Percentiles rank a stretch among this genome's conserved stretches.
These are phyloP conservation scores for Furcasterigmium furcatum DNA, from an alignment of 2,329 filamentous ascomycete genomes.

Conservation along the genomic window DNA sequence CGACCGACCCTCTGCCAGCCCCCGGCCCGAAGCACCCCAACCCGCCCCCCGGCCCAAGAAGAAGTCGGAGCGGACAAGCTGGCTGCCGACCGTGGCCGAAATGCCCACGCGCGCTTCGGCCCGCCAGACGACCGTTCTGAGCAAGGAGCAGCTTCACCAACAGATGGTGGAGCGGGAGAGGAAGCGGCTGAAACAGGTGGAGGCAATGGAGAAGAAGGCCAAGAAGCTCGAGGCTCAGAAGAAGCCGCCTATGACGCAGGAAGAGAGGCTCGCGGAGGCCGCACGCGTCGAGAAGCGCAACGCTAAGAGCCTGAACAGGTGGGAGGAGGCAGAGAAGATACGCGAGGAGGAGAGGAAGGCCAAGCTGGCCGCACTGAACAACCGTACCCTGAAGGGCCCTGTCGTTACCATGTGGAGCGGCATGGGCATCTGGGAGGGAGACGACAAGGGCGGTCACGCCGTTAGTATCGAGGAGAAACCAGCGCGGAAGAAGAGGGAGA, in stretches of 20 bases:
- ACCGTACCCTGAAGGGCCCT: constrained; percentile 81
- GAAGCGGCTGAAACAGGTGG: constrained; percentile 67
- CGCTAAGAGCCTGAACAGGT: constrained; percentile 84
- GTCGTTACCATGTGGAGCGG: constrained; percentile 94
- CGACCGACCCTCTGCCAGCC: constrained; percentile 36
- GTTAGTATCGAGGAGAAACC: constrained; percentile 60
- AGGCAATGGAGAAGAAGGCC: constrained; percentile 63
- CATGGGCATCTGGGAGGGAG: constrained; percentile 64
- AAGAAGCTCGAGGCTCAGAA: constrained; percentile 71
- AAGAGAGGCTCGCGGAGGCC: constrained; percentile 78
- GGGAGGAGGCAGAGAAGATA: constrained; percentile 90
- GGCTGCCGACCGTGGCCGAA: constrained; percentile 52
- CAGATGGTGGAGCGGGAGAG: constrained; percentile 73
- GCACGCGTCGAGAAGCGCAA: constrained; percentile 82
- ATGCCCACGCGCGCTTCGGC: constrained; percentile 56
- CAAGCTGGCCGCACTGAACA: constrained; percentile 83
- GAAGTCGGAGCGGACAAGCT: constrained; percentile 57
- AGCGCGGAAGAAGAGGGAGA: constrained; percentile 50
- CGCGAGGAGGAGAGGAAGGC: constrained; percentile 79
- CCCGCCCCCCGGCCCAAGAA: constrained; percentile 52
- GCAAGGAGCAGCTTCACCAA: constrained; percentile 61
- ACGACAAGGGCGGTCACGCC: constrained; percentile 65
- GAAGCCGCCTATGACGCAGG: constrained; percentile 82
- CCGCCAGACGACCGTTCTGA: constrained; percentile 54
- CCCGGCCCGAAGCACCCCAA: constrained; percentile 23